Base-by-base conservation (phyloP, 306 rosid species). In the Rosa rugosa region DNA sequence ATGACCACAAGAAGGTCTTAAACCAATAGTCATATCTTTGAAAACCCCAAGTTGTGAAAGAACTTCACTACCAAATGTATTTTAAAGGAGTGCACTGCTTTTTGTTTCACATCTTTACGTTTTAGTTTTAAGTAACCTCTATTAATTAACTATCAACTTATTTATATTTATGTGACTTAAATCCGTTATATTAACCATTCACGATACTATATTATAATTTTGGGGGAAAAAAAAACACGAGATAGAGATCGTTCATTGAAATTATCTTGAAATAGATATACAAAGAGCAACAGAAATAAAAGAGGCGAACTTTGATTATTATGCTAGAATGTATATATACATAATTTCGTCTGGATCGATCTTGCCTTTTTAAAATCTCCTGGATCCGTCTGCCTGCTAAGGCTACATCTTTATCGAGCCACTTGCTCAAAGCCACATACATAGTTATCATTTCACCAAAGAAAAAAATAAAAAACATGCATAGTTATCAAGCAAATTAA, bases 401-500 rank as follows among this genome's bases (percentile, higher is more conserved):
- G 13, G 69, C 42, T 34, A 34, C 3, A 64, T 64, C 69, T 64
- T 64, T 16, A 27, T 27, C 69, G n/a, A 13, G 69, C 41, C 69
- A 31, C 9, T 64, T 27, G 27, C 71, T 10, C 20, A 4, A 46
- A 17, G 47, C 71, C 59, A 36, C 49, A 18, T 9, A 36, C 50
- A 53, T 57, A 36, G 11, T 73, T 54, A 18, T 25, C 79, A 60
- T 31, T 31, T 31, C 36, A 31, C 36, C 36, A 31, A 31, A 31
- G 36, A 31, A 31, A 31, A 31, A 31, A 31, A 31, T 31, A 31
- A 31, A 31, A 31, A 31, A 31, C 36, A 31, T 31, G 36, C 36
- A 72, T 54, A 31, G 8, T 73, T 54, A 18, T 25, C 79, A 60
- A 59, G 27, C 70, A 12, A 75, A 31, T 31, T 31, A 31, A 75